Percentiles rank a stretch among this genome's conserved stretches.
Evolutionary conservation across 495 filamentous ascomycete species (phyloP).

Genomic region (Aspergillus kassunensis): DNA sequence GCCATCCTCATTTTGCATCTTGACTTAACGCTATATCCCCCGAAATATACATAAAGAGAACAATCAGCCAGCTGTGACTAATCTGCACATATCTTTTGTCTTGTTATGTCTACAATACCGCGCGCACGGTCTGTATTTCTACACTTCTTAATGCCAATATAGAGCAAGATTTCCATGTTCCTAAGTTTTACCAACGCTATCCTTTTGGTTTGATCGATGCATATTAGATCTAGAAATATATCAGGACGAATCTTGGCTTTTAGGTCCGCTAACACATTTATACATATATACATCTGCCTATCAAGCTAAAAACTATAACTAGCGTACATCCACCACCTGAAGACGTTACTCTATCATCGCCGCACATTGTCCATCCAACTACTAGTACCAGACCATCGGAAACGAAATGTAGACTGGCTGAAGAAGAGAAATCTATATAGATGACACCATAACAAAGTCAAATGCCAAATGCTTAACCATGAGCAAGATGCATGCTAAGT

Average conservation of each 20-base stretch:
- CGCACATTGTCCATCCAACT: neutral
- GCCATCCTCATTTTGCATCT: neutral
- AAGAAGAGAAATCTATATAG: constrained; percentile 2
- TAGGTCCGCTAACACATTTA: too few relatives aligned
- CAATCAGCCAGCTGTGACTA: neutral
- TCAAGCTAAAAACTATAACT: too few relatives aligned
- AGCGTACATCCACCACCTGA: too few relatives aligned
- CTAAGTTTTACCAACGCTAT: too few relatives aligned
- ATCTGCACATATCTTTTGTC: neutral
- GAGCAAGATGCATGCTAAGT: constrained; percentile 11
- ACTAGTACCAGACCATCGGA: neutral
- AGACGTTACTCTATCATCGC: neutral
- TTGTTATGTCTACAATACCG: too few relatives aligned
- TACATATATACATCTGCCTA: neutral
- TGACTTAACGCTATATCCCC: neutral
- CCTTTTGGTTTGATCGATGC: too few relatives aligned
- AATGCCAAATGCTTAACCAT: constrained; percentile 9
- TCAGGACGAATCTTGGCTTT: too few relatives aligned
- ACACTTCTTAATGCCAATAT: neutral
- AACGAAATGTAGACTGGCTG: neutral
- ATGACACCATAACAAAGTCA: neutral
- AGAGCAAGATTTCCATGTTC: neutral
- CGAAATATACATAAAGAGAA: neutral
- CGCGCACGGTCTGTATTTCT: neutral
- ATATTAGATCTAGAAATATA: too few relatives aligned